Conservation (phyloP, 371 early-diverging fungal species). For the Entomophthora muscae region DNA sequence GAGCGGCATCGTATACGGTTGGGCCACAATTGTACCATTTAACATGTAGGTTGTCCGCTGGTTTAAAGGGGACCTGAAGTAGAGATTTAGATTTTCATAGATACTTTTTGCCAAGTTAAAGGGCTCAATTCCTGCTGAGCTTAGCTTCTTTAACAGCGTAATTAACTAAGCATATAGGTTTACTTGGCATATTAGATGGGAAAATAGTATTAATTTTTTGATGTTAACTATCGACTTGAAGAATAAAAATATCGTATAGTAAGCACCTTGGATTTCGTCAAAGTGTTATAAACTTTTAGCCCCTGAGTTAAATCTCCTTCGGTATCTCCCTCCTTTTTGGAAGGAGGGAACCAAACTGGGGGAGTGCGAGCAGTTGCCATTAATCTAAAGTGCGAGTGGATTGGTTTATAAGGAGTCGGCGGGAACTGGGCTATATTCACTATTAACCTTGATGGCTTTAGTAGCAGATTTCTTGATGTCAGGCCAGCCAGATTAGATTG, state of each 20-base stretch:
- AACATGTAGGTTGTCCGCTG: conserved; percentile 56
- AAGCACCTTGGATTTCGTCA: conserved; percentile 57
- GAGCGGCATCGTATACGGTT: conserved; percentile 97
- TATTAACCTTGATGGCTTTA: no score
- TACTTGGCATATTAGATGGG: background rate
- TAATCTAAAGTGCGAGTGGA: background rate
- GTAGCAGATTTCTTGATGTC: no score
- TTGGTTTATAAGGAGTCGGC: no score
- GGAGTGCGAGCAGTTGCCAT: background rate
- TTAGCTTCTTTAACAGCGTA: no score
- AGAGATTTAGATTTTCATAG: background rate
- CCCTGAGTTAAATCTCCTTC: background rate
- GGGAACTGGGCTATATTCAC: no score
- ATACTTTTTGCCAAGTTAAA: background rate
- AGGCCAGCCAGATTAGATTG: no score
- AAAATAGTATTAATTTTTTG: background rate
- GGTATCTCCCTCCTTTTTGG: background rate
- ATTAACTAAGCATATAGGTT: background rate
- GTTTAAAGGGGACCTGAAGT: conserved; percentile 68
- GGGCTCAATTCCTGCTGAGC: background rate
- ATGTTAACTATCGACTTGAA: background rate
- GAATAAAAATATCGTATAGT: background rate
- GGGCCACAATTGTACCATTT: conserved; percentile 99
- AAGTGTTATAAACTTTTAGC: conserved; percentile 53
- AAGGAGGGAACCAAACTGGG: conserved; percentile 4